Evolutionary conservation across 75 land plant species (phyloP).

Genomic region (Picea glauca): DNA sequence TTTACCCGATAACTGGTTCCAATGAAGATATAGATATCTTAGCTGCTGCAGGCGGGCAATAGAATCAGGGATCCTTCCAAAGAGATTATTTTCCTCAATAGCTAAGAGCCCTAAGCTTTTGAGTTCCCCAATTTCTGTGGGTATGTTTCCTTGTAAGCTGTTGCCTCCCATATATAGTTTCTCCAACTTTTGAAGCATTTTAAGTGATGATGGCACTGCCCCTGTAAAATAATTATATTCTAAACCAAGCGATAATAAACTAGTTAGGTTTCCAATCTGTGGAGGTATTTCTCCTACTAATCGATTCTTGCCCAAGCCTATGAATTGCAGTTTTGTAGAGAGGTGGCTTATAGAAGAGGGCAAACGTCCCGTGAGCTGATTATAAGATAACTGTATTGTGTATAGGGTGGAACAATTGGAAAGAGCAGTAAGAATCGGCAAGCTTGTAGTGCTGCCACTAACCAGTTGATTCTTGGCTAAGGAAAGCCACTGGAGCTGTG

Average conservation of each 20-base stretch:
- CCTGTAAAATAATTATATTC: slow-evolving; percentile 29
- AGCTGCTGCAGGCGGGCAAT: slow-evolving; percentile 10
- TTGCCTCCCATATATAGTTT: slow-evolving; percentile 19
- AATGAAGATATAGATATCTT: slow-evolving; percentile 48
- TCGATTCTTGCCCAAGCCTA: slow-evolving; percentile 14
- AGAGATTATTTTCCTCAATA: slow-evolving; percentile 42
- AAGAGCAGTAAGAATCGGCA: slow-evolving; percentile 44
- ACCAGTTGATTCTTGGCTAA: slow-evolving; percentile 28
- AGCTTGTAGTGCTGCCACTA: slow-evolving; percentile 17
- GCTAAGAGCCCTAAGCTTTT: slow-evolving; percentile 41
- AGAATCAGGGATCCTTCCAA: slow-evolving; percentile 42
- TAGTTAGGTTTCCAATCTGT: slow-evolving; percentile 15
- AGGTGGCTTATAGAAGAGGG: slow-evolving; percentile 30
- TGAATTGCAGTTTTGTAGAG: slow-evolving; percentile 13
- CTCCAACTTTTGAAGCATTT: slow-evolving; percentile 19
- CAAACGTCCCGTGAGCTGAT: slow-evolving; percentile 24
- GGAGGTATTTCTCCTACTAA: slow-evolving; percentile 34
- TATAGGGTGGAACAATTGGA: slow-evolving; percentile 20
- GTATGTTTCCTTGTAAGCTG: slow-evolving; percentile 33
- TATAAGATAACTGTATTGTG: slow-evolving; percentile 9
- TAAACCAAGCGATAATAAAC: slow-evolving; percentile 13
- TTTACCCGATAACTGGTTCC: slow-evolving; percentile 51
- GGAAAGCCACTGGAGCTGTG: slow-evolving; percentile 1
- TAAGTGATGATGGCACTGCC: slow-evolving; percentile 31
- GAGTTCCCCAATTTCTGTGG: slow-evolving; percentile 30